Percentiles rank a stretch among this genome's conserved stretches.
These are phyloP conservation scores for Trypanosoma congolense DNA, from an alignment of 208 protist genomes.

Conservation along the genomic window DNA sequence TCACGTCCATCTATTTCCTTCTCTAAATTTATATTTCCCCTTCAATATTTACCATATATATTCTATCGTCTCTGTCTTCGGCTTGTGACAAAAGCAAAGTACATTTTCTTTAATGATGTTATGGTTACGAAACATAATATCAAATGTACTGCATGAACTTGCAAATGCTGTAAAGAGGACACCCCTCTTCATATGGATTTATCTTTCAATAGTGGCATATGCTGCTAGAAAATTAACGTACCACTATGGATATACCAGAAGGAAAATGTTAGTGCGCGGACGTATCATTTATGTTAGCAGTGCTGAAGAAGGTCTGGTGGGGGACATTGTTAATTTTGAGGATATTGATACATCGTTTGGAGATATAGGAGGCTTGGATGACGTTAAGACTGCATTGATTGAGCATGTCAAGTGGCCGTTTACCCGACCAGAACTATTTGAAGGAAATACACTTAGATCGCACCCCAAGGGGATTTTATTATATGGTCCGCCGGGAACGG, in stretches of 20 bases:
- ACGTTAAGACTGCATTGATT: conserved; percentile 64
- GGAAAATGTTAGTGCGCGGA: conserved; percentile 40
- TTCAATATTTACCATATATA: no score
- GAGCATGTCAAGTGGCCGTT: conserved; percentile 88
- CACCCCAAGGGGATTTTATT: conserved; percentile 99
- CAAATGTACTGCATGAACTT: background rate
- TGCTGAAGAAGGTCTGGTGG: conserved; percentile 63
- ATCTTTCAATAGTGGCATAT: conserved; percentile 57
- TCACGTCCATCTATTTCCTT: no score
- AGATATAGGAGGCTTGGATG: conserved; percentile 70
- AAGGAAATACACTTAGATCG: conserved; percentile 64
- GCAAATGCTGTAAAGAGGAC: conserved; percentile 21
- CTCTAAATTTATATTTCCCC: no score
- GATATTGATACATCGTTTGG: conserved; percentile 58
- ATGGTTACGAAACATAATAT: background rate
- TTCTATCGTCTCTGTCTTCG: no score
- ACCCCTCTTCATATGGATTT: conserved; percentile 69
- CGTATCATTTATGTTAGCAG: conserved; percentile 37
- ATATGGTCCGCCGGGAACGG: conserved; percentile 99
- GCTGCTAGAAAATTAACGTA: conserved; percentile 46
- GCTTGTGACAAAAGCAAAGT: no score
- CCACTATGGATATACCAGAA: conserved; percentile 31
- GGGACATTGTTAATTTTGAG: conserved; percentile 60
- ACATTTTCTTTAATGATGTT: background rate
- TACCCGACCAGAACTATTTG: conserved; percentile 69